Base-by-base conservation (phyloP, 139 green algal genomes). In the Zygnema circumcarinatum region DNA sequence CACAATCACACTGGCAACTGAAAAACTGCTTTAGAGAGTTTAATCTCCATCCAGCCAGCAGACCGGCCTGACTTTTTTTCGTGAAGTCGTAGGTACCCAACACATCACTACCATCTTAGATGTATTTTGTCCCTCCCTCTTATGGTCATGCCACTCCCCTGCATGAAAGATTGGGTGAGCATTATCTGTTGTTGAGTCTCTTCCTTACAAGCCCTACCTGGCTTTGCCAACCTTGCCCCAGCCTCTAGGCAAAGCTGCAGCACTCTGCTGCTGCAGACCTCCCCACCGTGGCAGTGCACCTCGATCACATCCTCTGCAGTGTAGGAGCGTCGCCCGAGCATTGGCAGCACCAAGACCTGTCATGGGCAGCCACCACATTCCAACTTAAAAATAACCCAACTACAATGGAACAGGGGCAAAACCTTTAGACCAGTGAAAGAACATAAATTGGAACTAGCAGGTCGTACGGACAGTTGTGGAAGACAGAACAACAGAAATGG, bases 291-390 rank as follows among this genome's bases (percentile, higher is more conserved):
- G 2, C 90, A 94, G 83, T 99, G 97, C 1, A 99, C 73, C 92
- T 99, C 97, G 0, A 99, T 87, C 22, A 99, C 97, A 84, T 99
- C 97, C 86, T 99, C 97, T 2, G 92, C 73, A 0, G 97, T 99
- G 93, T 98, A 99, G 0, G 95, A 98, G 35, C 94, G 92, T 0
- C 95, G 96, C 0, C 82, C 91, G 41, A 94, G 93, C 94, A 98
- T 98, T 25, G 89, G 87, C 32, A 98, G 75, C 75, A 94, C 21
- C 67, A 98, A 88, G 68, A 96, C 93, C 92, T 95, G 79, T 36
- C 20, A n/a, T n/a, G n/a, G n/a, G n/a, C n/a, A 22, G 16, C 72
- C 20, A 16, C 31, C 74, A 29, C 25, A 79, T 78, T 22, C 35
- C 31, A 31, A 53, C 73, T 25, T 32, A 80, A 25, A 53, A 22